phyloP scores from a whole-genome alignment of 345 rosid genomes.

The Pistacia atlantica region DNA sequence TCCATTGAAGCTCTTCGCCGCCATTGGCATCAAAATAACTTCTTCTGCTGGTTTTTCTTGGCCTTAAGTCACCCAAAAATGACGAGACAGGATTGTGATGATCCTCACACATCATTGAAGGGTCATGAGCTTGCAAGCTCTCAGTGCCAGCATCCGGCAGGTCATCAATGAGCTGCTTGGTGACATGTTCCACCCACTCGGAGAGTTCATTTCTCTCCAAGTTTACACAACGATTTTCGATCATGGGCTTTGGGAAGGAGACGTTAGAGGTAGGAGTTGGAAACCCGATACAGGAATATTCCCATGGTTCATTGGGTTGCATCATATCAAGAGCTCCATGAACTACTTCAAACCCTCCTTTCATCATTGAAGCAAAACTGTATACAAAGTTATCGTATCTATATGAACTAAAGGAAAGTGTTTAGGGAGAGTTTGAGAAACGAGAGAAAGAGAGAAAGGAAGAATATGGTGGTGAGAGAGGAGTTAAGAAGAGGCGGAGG shows the following conservation, averaged over 20 bases:
- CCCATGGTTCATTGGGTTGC: conserved; percentile 45
- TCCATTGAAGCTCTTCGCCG: conserved; percentile 26
- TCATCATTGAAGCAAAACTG: conserved; percentile 12
- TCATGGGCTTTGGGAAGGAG: conserved; percentile 22
- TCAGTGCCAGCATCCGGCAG: conserved; percentile 32
- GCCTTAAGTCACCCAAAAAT: conserved; percentile 26
- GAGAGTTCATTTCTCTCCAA: conserved; percentile 56
- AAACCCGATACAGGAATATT: conserved; percentile 21
- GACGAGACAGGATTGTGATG: conserved; percentile 12
- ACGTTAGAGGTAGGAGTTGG: conserved; percentile 4
- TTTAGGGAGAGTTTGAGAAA: background rate
- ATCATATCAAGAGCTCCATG: conserved; percentile 43
- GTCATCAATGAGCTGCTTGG: conserved; percentile 62
- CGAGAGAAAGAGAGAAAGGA: background rate
- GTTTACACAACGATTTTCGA: conserved; percentile 28
- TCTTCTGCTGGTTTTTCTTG: conserved; percentile 30
- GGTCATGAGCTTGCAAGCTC: conserved; percentile 26
- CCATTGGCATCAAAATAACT: conserved; percentile 1
- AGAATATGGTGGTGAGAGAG: conserved; percentile 24
- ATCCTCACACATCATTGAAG: conserved; percentile 23
- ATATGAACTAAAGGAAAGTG: background rate
- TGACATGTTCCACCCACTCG: conserved; percentile 68
- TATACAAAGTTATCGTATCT: too few species aligned
- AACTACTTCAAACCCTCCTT: conserved; percentile 49
- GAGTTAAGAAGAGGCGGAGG: conserved; percentile 23